Conservation (phyloP, 1,284 basidiomycete species). For the Boletellus deceptivus region DNA sequence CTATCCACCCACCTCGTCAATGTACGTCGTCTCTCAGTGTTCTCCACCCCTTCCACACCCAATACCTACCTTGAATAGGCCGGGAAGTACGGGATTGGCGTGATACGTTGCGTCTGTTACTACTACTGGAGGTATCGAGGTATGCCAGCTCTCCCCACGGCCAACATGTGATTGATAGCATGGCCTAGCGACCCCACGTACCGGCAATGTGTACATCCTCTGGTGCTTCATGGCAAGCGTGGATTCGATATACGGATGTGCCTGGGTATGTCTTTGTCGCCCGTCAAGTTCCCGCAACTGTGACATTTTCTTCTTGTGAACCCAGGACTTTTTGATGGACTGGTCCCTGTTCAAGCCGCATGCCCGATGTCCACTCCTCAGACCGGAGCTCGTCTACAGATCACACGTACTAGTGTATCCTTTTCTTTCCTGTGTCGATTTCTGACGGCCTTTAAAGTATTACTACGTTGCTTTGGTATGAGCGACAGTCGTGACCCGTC, state of each 20-base stretch:
- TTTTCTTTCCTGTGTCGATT: background rate
- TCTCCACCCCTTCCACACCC: background rate
- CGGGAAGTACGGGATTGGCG: slow-evolving; percentile 75
- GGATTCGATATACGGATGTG: slow-evolving; percentile 67
- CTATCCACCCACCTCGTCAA: slow-evolving; percentile 83
- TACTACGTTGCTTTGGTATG: slow-evolving; percentile 76
- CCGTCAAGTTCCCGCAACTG: background rate
- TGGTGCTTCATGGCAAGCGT: slow-evolving; percentile 65
- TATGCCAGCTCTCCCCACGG: slow-evolving; percentile 32
- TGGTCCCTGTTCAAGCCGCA: slow-evolving; percentile 74
- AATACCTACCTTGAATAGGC: slow-evolving; percentile 45
- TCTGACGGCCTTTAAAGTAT: slow-evolving; percentile 38
- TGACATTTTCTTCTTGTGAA: background rate
- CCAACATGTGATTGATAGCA: background rate
- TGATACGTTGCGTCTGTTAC: slow-evolving; percentile 39
- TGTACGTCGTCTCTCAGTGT: slow-evolving; percentile 41
- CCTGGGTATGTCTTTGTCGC: slow-evolving; percentile 63
- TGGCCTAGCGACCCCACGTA: slow-evolving; percentile 26
- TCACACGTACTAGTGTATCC: slow-evolving; percentile 54
- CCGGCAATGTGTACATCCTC: slow-evolving; percentile 52
- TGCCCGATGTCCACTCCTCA: slow-evolving; percentile 59
- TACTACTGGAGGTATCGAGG: slow-evolving; percentile 36
- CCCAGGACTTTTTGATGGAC: slow-evolving; percentile 75
- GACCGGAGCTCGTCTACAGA: slow-evolving; percentile 73
- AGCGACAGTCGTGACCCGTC: background rate